Evolutionary conservation across 1,284 basidiomycete genomes (phyloP).

Genomic region (Grifola frondosa): DNA sequence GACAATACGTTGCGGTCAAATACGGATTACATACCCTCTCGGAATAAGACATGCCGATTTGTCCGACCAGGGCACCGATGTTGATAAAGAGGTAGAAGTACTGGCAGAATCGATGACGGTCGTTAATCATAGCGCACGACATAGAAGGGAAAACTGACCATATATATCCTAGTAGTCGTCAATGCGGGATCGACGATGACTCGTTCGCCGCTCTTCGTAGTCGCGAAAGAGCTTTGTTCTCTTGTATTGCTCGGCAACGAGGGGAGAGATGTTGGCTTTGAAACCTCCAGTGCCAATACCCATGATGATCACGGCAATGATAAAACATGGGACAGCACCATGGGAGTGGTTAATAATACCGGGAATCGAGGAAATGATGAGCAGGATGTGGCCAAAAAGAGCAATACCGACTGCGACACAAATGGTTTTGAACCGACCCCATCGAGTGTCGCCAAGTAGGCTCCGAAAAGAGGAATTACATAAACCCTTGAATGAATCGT

Average conservation of each 20-base stretch:
- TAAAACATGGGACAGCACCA: conserved; percentile 61
- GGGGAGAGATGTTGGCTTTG: conserved; percentile 79
- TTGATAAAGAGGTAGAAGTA: conserved; percentile 84
- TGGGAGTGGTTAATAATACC: conserved; percentile 61
- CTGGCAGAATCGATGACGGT: too few relatives aligned
- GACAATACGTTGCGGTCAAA: too few relatives aligned
- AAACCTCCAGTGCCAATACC: conserved; percentile 70
- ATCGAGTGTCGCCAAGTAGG: conserved; percentile 76
- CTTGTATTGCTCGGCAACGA: conserved; percentile 78
- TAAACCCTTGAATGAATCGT: conserved; percentile 42
- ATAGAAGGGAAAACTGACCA: too few relatives aligned
- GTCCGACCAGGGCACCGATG: conserved; percentile 70
- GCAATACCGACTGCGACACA: conserved; percentile 55
- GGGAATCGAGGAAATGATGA: conserved; percentile 73
- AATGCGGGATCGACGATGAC: conserved; percentile 81
- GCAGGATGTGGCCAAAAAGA: conserved; percentile 70
- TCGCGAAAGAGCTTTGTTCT: conserved; percentile 55
- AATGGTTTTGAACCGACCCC: conserved; percentile 77
- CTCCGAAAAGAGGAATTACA: conserved; percentile 61
- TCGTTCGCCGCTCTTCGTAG: conserved; percentile 62
- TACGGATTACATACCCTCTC: conserved; percentile 58
- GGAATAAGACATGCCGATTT: conserved; percentile 70
- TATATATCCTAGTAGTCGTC: conserved; percentile 72
- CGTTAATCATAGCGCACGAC: too few relatives aligned
- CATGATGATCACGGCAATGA: conserved; percentile 68